Conservation (phyloP, 2,329 filamentous ascomycete species). For the Fusarium sp. region DNA sequence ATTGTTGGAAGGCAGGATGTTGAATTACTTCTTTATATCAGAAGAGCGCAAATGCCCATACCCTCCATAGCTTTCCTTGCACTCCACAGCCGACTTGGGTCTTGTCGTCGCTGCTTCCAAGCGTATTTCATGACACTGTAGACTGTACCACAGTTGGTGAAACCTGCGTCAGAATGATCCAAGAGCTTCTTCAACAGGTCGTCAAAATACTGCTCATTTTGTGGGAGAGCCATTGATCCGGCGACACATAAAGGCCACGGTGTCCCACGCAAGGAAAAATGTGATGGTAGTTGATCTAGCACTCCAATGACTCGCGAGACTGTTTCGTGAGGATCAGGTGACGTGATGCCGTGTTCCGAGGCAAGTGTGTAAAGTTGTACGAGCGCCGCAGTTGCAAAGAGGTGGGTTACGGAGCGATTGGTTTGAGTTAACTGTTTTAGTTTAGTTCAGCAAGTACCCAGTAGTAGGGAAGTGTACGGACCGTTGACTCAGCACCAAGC, state of each 20-base stretch:
- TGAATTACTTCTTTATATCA: conserved; percentile 8
- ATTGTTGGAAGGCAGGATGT: too few relatives aligned
- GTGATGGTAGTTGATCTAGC: conserved; percentile 8
- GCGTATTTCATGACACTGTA: conserved; percentile 26
- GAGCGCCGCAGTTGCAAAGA: conserved; percentile 32
- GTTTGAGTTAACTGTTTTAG: neutral
- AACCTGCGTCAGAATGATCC: conserved; percentile 10
- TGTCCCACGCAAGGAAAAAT: conserved; percentile 24
- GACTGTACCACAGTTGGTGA: conserved; percentile 36
- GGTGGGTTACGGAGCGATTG: conserved; percentile 3
- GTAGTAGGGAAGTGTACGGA: neutral
- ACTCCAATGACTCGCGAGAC: conserved; percentile 24
- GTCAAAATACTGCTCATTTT: conserved; percentile 33
- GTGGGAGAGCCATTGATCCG: conserved; percentile 24
- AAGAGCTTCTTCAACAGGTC: conserved; percentile 11
- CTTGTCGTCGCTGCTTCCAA: conserved; percentile 14
- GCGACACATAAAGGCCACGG: conserved; percentile 37
- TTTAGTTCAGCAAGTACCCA: neutral
- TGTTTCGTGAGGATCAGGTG: neutral
- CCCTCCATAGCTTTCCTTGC: conserved; percentile 31
- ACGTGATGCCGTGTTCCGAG: neutral
- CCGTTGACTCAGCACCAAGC: neutral
- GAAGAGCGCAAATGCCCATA: conserved; percentile 37
- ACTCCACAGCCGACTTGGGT: conserved; percentile 22
- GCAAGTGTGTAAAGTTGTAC: conserved; percentile 26